Conservation (phyloP, 1,139 yeast genomes). For the Protomyces arabidopsidicola region DNA sequence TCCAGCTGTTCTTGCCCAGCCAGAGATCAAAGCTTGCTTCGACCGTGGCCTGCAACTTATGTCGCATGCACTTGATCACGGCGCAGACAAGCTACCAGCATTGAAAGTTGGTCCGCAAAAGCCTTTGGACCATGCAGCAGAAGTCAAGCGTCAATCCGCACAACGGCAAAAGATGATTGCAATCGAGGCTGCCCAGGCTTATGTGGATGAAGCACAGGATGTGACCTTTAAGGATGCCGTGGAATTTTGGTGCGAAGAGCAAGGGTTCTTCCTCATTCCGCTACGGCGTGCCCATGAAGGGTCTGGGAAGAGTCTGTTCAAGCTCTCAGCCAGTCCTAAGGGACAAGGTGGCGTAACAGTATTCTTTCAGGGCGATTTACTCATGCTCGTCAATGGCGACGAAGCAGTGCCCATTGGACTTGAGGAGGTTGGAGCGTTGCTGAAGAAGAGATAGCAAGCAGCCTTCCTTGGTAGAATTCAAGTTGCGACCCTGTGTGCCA, state of each 20-base stretch:
- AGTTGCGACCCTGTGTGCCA: no score
- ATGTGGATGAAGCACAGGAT: constrained; percentile 30
- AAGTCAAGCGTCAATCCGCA: constrained; percentile 4
- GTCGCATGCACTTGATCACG: constrained; percentile 39
- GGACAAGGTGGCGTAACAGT: constrained; percentile 40
- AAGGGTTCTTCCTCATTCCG: constrained; percentile 42
- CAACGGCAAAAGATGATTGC: not conserved
- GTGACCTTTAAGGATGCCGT: constrained; percentile 50
- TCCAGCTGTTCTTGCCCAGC: constrained; percentile 32
- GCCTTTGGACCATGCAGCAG: constrained; percentile 6
- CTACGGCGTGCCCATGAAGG: constrained; percentile 38
- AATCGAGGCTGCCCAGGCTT: constrained; percentile 4
- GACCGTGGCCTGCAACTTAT: constrained; percentile 40
- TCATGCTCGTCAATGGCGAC: not conserved
- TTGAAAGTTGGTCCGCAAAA: constrained; percentile 16
- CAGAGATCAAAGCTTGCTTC: constrained; percentile 36
- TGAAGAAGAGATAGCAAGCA: not conserved
- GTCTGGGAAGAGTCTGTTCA: constrained; percentile 42
- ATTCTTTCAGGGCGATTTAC: constrained; percentile 37
- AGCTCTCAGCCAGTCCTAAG: constrained; percentile 38
- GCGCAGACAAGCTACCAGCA: constrained; percentile 29
- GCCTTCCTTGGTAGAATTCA: no score
- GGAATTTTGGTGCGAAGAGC: constrained; percentile 44
- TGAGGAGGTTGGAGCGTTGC: not conserved
- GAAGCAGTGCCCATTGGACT: not conserved